Base-by-base conservation (phyloP, 495 filamentous ascomycete species). In the Lichenothelia convexa region DNA sequence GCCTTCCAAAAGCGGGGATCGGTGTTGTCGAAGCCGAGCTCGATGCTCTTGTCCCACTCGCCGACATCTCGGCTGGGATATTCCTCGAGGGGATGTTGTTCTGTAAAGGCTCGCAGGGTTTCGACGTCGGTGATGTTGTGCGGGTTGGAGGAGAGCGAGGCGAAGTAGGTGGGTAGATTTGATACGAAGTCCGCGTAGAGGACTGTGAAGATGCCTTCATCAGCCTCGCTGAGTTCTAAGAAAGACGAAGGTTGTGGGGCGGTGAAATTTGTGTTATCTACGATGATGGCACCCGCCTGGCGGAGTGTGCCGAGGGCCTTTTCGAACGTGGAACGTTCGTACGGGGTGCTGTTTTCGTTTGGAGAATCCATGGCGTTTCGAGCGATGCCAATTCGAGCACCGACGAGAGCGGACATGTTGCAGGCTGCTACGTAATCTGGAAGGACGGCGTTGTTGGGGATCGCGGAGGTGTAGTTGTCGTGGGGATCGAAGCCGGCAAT, bases 341-440 rank as follows among this genome's bases (percentile, higher is more conserved):
- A 48, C 4, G 34, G 35, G 16, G 53, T 41, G 13, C 12, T 22
- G 23, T 45, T 40, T 21, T 34, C 48, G 4, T 35, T 32, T 18
- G n/a, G 19, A 21, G 53, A 19, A 1, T 44, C 50, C 21, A 67
- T 49, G 11, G 65, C 53, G 36, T 72, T 72, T 17, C 59, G 52
- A 6, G 68, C 62, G 18, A 72, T 54, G 18, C 68, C 68, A 30
- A 72, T 65, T 17, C 65, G 55, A 30, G 59, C 60, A 5, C 67
- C 67, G n/a, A 47, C 36, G 4, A 72, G 48, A 5, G 60, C 58
- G 24, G 54, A 55, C 16, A 58, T 46, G 23, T 64, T 56, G 53
- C 67, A 71, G 1, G 67, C 64, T n/a, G 51, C 60, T 6, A 64
- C 57, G 43, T 71, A 71, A 39, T 70, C 53, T 0, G 67, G 64